Evolutionary conservation across 345 rosid species (phyloP).

Genomic region (Populus simonii): DNA sequence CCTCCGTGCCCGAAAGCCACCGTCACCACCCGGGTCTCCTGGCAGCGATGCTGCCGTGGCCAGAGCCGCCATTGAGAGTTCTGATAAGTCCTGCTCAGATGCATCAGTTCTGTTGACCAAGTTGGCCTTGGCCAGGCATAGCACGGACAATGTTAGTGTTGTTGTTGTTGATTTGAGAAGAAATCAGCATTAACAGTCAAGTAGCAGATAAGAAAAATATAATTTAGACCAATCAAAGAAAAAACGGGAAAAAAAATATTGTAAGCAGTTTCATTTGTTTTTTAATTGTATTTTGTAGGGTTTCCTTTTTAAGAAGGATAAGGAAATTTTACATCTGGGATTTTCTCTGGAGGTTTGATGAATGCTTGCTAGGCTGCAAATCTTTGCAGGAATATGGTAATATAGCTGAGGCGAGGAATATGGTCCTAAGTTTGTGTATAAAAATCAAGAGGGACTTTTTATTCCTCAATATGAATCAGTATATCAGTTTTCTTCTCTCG

Average conservation of each 20-base stretch:
- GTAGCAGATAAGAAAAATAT: neutral
- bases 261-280: neutral
- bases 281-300: slow-evolving; percentile 13
- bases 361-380: neutral
- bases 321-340: neutral
- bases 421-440: neutral
- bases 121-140: slow-evolving; percentile 72
- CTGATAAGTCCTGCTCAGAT: slow-evolving; percentile 67
- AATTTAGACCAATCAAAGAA: neutral
- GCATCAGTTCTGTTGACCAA: slow-evolving; percentile 78
- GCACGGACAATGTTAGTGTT: slow-evolving; percentile 79
- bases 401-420: neutral
- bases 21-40: slow-evolving; percentile 19
- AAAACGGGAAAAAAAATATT: neutral
- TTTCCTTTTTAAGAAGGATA: neutral
- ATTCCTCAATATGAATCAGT: neutral
- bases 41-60: slow-evolving; percentile 23
- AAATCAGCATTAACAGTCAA: neutral
- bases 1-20: slow-evolving; percentile 35
- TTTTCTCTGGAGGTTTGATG: neutral
- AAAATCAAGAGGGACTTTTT: neutral
- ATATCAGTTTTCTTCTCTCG: neutral
- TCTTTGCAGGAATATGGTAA: neutral
- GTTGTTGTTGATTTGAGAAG: slow-evolving; percentile 76
- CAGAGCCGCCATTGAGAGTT: slow-evolving; percentile 24